Base-by-base conservation (phyloP, 768 basidiomycete species). In the Naganishia vaughanmartiniae region DNA sequence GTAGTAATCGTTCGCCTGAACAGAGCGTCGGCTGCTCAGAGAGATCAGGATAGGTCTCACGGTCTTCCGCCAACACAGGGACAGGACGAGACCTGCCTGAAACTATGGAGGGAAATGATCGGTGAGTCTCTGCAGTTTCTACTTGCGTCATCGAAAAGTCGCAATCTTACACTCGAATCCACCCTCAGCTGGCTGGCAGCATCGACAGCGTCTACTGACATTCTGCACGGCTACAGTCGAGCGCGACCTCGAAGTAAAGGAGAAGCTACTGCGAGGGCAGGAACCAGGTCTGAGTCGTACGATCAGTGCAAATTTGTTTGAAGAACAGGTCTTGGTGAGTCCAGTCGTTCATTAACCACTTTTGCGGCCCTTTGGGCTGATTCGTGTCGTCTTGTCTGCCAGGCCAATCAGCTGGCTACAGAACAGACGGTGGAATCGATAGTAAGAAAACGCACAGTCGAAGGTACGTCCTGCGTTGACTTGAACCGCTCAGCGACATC, bases 41-140 rank as follows among this genome's bases (percentile, higher is more conserved):
- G 80, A 67, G 80, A 81, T 74, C 71, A 75, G n/a, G 73, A 67
- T 54, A n/a, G 74, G 46, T 28, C 51, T 24, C 56, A 55, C 30
- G 69, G 65, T 65, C 34, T 53, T 21, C 48, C 65, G 28, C 26
- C 53, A 21, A 69, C 69, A 36, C 34, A 69, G 15, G 78, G 74
- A 17, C 48, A 67, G n/a, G 77, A 79, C 42, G 77, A 70, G 30
- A 79, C 78, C 73, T 81, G 80, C 66, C 31, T 74, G 30, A 71
- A 70, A 45, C 67, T 81, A 67, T 81, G 80, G 80, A 51, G 57
- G 14, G 80, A 81, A 67, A 81, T 81, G 76, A 79, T 81, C 74
- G 74, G 80, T 81, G 60, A 42, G 80, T 76, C 19, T n/a, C n/a
- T 24, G 48, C 24, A 31, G n/a, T 12, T 31, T 36, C 33, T 31